phyloP scores from a whole-genome alignment of 345 rosid genomes.

The Moricandia arvensis region DNA sequence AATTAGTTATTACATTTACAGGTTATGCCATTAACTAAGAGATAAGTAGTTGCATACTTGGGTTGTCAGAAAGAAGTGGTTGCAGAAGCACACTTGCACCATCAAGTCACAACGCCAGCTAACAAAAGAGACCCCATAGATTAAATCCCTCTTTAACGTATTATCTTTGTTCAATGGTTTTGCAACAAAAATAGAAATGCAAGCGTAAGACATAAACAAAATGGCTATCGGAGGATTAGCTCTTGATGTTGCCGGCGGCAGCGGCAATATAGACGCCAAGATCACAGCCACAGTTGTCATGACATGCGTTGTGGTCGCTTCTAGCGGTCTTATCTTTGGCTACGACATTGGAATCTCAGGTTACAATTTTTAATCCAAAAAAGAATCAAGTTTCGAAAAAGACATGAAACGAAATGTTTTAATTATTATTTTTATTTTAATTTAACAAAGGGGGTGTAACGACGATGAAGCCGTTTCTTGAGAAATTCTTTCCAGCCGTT shows the following conservation, averaged over 20 bases:
- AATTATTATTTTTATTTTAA: neutral
- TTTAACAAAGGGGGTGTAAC: conserved; percentile 68
- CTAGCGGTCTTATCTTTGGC: conserved; percentile 83
- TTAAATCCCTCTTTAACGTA: conserved; percentile 8
- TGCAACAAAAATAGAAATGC: neutral
- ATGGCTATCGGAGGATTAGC: conserved; percentile 58
- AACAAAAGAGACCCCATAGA: conserved; percentile 12
- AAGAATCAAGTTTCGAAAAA: neutral
- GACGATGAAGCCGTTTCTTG: conserved; percentile 78
- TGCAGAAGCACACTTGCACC: neutral
- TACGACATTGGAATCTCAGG: conserved; percentile 88
- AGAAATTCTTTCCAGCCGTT: conserved; percentile 71
- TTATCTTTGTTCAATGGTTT: neutral
- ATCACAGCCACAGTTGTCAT: conserved; percentile 56
- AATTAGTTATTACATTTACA: neutral
- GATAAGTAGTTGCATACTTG: conserved; percentile 9
- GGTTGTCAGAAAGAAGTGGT: neutral
- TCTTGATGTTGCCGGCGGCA: conserved; percentile 34
- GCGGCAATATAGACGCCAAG: conserved; percentile 30
- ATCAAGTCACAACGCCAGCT: conserved; percentile 15
- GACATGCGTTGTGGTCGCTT: conserved; percentile 78
- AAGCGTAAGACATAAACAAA: neutral
- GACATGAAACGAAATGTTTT: neutral
- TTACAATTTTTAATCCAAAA: neutral
- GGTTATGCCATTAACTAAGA: conserved; percentile 3